These are phyloP conservation scores for Cyclotella kingstonii DNA, from an alignment of 108 stramenopile genomes.

Conservation along the genomic window DNA sequence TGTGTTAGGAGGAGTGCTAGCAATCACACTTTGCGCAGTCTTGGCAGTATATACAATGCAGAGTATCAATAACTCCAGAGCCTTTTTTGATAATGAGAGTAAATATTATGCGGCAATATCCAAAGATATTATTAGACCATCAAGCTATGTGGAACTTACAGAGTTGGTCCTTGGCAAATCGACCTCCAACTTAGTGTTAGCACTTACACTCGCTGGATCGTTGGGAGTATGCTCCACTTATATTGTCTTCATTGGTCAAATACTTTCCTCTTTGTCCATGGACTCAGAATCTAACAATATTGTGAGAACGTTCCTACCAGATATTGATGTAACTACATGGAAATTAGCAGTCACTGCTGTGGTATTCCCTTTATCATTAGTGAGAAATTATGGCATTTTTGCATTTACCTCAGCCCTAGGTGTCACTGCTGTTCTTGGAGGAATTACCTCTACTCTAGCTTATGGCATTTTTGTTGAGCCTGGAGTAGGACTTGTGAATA, in stretches of 20 bases:
- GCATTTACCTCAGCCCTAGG: constrained; percentile 52
- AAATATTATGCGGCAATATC: neutral
- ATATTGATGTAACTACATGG: constrained; percentile 31
- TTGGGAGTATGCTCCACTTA: constrained; percentile 50
- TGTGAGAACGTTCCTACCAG: constrained; percentile 18
- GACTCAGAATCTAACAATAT: constrained; percentile 24
- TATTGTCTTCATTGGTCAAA: constrained; percentile 43
- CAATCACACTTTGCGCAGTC: constrained; percentile 35
- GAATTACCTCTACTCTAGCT: constrained; percentile 38
- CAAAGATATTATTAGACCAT: constrained; percentile 4
- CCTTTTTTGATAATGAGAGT: neutral
- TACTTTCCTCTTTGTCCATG: constrained; percentile 26
- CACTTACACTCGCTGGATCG: constrained; percentile 35
- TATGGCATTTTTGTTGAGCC: constrained; percentile 48
- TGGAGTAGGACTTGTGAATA: constrained; percentile 23
- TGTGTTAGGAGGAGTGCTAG: constrained; percentile 46
- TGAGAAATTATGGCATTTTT: constrained; percentile 47
- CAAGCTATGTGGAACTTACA: constrained; percentile 39
- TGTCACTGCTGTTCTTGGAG: constrained; percentile 42
- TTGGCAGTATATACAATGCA: constrained; percentile 42
- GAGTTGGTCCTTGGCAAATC: constrained; percentile 27
- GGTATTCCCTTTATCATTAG: constrained; percentile 38
- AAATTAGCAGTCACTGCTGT: constrained; percentile 20
- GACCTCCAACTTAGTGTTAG: constrained; percentile 33
- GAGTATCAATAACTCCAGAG: constrained; percentile 29